These are phyloP conservation scores for Iris macrosiphon DNA, from an alignment of 106 monocot genomes.

Conservation along the genomic window DNA sequence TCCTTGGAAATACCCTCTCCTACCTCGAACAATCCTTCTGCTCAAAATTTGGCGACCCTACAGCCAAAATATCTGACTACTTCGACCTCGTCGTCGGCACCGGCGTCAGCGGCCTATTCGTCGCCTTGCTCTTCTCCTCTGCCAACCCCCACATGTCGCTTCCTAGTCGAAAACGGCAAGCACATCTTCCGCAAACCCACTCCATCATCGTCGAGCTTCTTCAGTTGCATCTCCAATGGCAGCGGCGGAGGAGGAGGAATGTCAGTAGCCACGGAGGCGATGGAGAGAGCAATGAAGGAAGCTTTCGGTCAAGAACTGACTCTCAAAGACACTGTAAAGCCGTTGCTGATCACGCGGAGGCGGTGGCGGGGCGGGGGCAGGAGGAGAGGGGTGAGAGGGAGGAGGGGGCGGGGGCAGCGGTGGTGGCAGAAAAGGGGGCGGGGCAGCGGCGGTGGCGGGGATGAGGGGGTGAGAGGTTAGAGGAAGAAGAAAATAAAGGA, in stretches of 20 bases:
- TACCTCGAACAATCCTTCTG: constrained; percentile 37
- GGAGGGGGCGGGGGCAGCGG: too few relatives aligned
- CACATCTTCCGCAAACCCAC: constrained; percentile 17
- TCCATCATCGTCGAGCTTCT: constrained; percentile 5
- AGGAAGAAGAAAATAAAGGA: too few relatives aligned
- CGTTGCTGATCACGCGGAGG: constrained; percentile 61
- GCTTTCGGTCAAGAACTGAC: constrained; percentile 49
- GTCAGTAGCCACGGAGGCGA: constrained; percentile 14
- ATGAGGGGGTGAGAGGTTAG: too few relatives aligned
- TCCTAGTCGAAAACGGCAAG: constrained; percentile 37
- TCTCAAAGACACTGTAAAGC: constrained; percentile 52
- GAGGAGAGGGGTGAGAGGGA: too few relatives aligned
- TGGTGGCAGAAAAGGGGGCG: too few relatives aligned
- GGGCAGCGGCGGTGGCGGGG: too few relatives aligned
- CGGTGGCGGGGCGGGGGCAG: too few relatives aligned
- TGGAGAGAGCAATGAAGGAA: constrained; percentile 8
- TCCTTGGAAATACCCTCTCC: constrained; percentile 45
- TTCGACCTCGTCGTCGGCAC: constrained; percentile 70
- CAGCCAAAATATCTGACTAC: constrained; percentile 47
- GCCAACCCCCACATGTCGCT: constrained; percentile 30
- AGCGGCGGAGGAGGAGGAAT: neutral
- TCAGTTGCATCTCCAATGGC: constrained; percentile 6
- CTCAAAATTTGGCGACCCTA: constrained; percentile 40
- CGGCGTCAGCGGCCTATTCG: constrained; percentile 57
- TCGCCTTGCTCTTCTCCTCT: constrained; percentile 59